Base-by-base conservation (phyloP, 139 green algal genomes). In the Tetradesmus lagerheimii region DNA sequence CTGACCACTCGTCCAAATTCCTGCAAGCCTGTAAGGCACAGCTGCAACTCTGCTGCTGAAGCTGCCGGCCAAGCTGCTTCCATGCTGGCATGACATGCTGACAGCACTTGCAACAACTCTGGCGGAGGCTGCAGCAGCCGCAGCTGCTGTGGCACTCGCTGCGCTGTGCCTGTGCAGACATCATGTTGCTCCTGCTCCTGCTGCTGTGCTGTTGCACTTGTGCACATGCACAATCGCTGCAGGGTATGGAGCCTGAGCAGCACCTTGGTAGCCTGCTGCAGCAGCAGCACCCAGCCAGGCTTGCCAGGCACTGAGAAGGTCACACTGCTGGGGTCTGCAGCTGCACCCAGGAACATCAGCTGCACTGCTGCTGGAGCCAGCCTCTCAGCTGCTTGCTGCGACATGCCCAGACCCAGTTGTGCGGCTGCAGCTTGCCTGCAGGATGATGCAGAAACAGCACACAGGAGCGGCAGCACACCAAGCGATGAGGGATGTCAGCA, bases 241-340 rank as follows among this genome's bases (percentile, higher is more conserved):
- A 87, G 57, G 12, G 57, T 87, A 57, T 87, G 82, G 20, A 87
- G 82, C 16, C 57, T 12, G 27, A 45, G 38, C 18, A 87, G 35
- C 27, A 78, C 38, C 82, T 87, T 87, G 34, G 71, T 34, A 53
- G 82, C 82, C 53, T 87, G 64, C 34, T 87, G 47, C 35, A 87
- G 25, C 57, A 87, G 71, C 53, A 87, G 37, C 82, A 87, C 20
- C 82, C 82, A 87, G 82, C 82, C 82, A 57, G 82, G 53, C 38
- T 57, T 77, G 53, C 57, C 82, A 34, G 57, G 57, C 31, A 78
- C 8, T 16, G 82, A 87, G 35, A 87, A 87, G 0, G 53, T 25
- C 35, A 87, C 18, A 31, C 39, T 78, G 37, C 57, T 78, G 38
- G 53, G 82, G 57, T 87, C 82, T 53, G 82, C 82, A 16, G 82